phyloP scores from a whole-genome alignment of 257 asterid species.

The Cynanchum wilfordii region DNA sequence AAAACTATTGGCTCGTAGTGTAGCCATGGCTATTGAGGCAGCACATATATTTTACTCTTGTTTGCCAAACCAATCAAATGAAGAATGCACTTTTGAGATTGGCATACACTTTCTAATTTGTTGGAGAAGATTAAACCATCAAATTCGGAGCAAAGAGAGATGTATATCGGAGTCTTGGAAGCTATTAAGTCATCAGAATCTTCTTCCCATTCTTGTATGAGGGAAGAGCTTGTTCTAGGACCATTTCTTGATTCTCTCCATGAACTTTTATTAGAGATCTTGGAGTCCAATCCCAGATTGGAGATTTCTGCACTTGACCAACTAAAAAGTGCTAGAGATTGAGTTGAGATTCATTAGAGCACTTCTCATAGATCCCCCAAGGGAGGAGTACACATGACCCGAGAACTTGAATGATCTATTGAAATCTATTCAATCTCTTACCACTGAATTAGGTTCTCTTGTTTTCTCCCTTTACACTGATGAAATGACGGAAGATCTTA shows the following conservation, averaged over 20 bases:
- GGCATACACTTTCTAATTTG: neutral
- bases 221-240: neutral
- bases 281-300: too few relatives aligned
- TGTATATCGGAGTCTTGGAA: neutral
- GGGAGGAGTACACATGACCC: neutral
- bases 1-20: neutral
- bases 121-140: neutral
- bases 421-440: neutral
- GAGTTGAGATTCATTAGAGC: neutral
- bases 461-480: neutral
- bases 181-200: neutral
- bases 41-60: slow-evolving; percentile 8
- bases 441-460: neutral
- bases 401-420: neutral
- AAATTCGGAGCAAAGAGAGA: neutral
- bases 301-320: neutral
- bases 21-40: neutral
- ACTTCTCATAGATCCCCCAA: neutral
- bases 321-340: neutral
- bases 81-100: neutral
- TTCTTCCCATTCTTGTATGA: neutral
- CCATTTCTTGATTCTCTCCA: neutral
- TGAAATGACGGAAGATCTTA: neutral
- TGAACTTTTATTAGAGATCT: neutral
- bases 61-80: neutral